Evolutionary conservation across 2,329 filamentous ascomycete genomes (phyloP).

Genomic region (Aspergillus unguis): DNA sequence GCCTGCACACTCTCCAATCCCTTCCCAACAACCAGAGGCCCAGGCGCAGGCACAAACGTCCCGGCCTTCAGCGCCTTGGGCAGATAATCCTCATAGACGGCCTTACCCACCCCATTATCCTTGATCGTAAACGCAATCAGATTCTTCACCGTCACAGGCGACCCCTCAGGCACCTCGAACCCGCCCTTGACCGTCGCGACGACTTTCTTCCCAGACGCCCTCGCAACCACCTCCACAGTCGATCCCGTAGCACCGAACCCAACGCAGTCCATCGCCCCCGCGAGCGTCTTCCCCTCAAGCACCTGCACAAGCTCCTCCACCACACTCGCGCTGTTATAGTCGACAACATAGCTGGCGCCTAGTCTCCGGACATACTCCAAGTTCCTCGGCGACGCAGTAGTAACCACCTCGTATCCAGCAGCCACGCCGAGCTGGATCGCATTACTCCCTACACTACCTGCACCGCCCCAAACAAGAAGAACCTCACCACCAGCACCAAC

Average conservation of each 20-base stretch:
- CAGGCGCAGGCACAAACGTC: constrained; percentile 1
- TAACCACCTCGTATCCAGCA: constrained; percentile 41
- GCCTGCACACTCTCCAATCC: constrained; percentile 8
- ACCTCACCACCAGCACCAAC: not conserved
- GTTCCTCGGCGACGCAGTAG: constrained; percentile 42
- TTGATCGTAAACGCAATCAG: constrained; percentile 23
- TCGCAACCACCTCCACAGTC: constrained; percentile 12
- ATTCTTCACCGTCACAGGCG: constrained; percentile 19
- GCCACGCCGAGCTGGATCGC: constrained; percentile 45
- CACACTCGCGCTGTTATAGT: constrained; percentile 36
- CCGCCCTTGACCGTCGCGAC: constrained; percentile 13
- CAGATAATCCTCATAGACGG: constrained; percentile 32
- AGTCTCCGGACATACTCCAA: constrained; percentile 44
- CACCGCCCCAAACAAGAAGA: constrained; percentile 35
- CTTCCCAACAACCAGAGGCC: constrained; percentile 1
- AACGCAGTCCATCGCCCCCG: constrained; percentile 13
- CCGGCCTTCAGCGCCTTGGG: constrained; percentile 26
- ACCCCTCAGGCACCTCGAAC: constrained; percentile 13
- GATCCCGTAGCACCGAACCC: constrained; percentile 1
- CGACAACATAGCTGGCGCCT: constrained; percentile 45
- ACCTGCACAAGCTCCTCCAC: constrained; percentile 13
- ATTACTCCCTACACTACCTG: constrained; percentile 45
- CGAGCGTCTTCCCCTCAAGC: constrained; percentile 13
- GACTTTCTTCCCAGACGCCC: constrained; percentile 18
- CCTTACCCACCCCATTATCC: constrained; percentile 25